Percentiles rank a stretch among this genome's conserved stretches.
Conservation (phyloP, 495 filamentous ascomycete genomes). For the Lophium mytilinum region DNA sequence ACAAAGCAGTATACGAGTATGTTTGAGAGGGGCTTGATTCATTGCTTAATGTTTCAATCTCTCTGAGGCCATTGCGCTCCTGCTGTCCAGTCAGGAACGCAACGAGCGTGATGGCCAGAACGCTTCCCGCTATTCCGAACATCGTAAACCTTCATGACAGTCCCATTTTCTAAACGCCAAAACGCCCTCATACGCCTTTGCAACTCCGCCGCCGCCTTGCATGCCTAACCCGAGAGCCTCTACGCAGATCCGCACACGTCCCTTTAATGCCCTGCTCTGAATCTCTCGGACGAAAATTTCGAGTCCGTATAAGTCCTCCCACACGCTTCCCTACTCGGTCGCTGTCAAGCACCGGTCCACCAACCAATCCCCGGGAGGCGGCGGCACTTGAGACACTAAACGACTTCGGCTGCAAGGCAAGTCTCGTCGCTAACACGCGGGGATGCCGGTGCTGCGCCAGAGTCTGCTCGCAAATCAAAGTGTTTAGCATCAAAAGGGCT, state of each 20-base stretch:
- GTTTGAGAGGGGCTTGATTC: no score
- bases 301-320: neutral
- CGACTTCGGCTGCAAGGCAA: conserved; percentile 58
- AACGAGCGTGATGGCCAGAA: no score
- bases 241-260: neutral
- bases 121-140: no score
- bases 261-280: neutral
- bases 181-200: neutral
- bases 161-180: no score
- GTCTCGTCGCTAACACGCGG: conserved; percentile 82
- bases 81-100: no score
- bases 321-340: neutral
- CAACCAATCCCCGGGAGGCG: neutral
- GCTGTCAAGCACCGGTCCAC: neutral
- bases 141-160: no score
- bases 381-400: conserved; percentile 15
- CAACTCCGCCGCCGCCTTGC: neutral
- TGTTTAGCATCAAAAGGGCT: conserved; percentile 44
- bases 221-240: neutral
- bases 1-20: no score
- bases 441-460: conserved; percentile 91
- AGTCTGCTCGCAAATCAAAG: conserved; percentile 76
- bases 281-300: neutral
- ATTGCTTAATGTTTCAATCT: no score
- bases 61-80: no score